Base-by-base conservation (phyloP, 2,329 filamentous ascomycete genomes). In the Paecilomyces dactylethromorphus region DNA sequence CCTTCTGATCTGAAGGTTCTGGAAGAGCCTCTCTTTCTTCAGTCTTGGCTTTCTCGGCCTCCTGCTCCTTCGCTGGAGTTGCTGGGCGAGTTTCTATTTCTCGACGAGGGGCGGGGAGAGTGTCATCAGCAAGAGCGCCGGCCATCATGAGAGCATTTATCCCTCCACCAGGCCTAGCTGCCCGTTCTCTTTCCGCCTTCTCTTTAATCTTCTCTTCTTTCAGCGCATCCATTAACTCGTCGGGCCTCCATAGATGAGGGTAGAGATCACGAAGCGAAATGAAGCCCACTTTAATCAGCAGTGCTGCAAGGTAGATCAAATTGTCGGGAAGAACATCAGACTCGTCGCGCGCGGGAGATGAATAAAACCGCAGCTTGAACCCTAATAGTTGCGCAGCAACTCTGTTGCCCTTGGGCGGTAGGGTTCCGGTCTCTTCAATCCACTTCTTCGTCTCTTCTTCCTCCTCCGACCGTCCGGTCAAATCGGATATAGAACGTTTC, bases 301-400 rank as follows among this genome's bases (percentile, higher is more conserved):
- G 83, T 1, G 94, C 92, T 0, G 92, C 89, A 18, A 99, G 83
- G 65, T 94, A 96, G 31, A 97, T 91, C 2, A 99, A 81, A 66
- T 99, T 99, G 45, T 94, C 90, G 0, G 94, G 94, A 1, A 97
- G 81, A 2, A 87, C 82, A 68, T 97, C 94, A 1, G 83, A 79
- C 57, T 87, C 83, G 60, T 90, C 86, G 58, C 93, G 85, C 35
- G 89, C 87, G 29, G 87, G 81, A 0, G 91, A 95, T 49, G 91
- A 89, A 70, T 99, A 99, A 74, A 96, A 99, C 13, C 91, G 90
- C 55, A 99, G 83, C 75, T 99, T 99, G 82, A 99, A 99, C 3
- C 94, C 94, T 13, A 99, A 86, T 3, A 99, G 83, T 71, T 97
- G 94, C 31, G 95, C 95, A 1, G 94, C 94, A 60, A 95, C 91